These are phyloP conservation scores for Apiospora rasikravindrae DNA, from an alignment of 2,329 filamentous ascomycete species.

Conservation along the genomic window DNA sequence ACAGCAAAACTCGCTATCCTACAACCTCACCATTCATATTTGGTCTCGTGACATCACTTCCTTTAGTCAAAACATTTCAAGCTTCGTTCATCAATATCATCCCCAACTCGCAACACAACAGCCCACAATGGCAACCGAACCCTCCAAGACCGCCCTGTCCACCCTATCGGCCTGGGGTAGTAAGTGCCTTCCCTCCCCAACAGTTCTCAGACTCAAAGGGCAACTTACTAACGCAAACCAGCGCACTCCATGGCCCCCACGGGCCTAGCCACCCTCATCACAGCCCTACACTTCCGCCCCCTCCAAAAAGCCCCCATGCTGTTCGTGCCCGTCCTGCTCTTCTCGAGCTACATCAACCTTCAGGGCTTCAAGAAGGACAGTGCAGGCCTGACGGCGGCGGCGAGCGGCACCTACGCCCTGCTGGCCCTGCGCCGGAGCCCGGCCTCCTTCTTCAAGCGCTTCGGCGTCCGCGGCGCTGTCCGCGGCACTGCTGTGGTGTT, in stretches of 20 bases:
- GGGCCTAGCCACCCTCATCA: conserved; percentile 60
- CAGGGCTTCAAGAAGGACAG: conserved; percentile 63
- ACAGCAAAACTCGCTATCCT: too few species aligned
- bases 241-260: conserved; percentile 60
- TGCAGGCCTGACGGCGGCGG: conserved; percentile 60
- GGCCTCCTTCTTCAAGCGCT: conserved; percentile 43
- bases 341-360: conserved; percentile 64
- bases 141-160: conserved; percentile 38
- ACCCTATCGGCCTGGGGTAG: conserved; percentile 54
- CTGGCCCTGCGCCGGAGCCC: conserved; percentile 55
- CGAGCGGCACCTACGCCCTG: conserved; percentile 62
- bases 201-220: neutral
- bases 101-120: neutral
- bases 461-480: conserved; percentile 56
- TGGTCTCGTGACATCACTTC: neutral
- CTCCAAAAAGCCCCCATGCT: conserved; percentile 55
- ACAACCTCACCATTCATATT: neutral
- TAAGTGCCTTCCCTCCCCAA: conserved; percentile 39
- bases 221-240: conserved; percentile 32
- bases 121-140: conserved; percentile 38
- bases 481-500: conserved; percentile 56
- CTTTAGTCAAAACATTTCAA: neutral
- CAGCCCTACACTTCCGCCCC: conserved; percentile 61
- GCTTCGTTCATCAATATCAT: neutral
- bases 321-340: conserved; percentile 58